phyloP scores from a whole-genome alignment of 1,139 yeast genomes.

The Nakaseomyces nivariensis region DNA sequence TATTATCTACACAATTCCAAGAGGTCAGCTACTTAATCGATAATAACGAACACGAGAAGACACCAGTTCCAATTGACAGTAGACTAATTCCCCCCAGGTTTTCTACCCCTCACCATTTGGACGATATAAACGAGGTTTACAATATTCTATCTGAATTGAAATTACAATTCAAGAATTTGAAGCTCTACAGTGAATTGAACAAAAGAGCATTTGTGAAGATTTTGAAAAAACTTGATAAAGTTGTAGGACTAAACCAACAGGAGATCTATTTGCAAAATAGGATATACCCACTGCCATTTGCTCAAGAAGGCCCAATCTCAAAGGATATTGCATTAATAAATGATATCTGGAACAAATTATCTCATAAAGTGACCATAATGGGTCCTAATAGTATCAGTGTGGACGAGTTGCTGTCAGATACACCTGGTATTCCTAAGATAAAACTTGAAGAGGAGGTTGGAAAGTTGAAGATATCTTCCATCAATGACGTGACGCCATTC shows the following conservation, averaged over 20 bases:
- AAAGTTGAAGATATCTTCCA: conserved; percentile 14
- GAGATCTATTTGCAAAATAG: conserved; percentile 58
- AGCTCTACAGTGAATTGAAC: conserved; percentile 91
- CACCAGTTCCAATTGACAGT: conserved; percentile 18
- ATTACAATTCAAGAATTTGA: conserved; percentile 67
- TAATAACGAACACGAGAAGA: neutral
- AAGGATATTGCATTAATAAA: conserved; percentile 48
- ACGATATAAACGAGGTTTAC: conserved; percentile 71
- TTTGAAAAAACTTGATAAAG: conserved; percentile 83
- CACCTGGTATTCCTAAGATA: neutral
- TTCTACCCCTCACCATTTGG: conserved; percentile 27
- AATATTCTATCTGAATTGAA: conserved; percentile 70
- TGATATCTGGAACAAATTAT: conserved; percentile 19
- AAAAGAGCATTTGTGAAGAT: conserved; percentile 86
- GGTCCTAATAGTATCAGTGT: neutral
- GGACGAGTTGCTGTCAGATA: neutral
- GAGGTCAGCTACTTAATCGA: conserved; percentile 14
- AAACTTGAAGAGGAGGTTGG: neutral
- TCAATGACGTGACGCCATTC: conserved; percentile 10
- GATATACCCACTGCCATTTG: conserved; percentile 67
- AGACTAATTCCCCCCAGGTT: conserved; percentile 8
- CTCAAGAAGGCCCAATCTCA: conserved; percentile 51
- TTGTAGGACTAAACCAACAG: conserved; percentile 61
- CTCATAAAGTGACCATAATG: neutral
- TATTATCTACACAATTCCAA: conserved; percentile 26